Conservation (phyloP, 1,284 basidiomycete species). For the Trametes versicolor region DNA sequence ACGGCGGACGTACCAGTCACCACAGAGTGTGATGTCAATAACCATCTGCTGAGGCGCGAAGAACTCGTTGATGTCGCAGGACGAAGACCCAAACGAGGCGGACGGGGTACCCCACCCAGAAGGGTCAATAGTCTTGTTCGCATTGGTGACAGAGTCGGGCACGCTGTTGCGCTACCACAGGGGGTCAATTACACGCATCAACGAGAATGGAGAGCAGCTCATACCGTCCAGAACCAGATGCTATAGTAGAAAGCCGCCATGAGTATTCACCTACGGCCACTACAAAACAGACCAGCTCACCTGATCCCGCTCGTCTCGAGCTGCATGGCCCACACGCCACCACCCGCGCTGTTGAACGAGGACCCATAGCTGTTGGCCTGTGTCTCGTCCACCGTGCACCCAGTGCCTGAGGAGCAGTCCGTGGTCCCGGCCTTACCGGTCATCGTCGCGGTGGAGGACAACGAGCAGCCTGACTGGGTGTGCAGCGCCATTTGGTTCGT, state of each 20-base stretch:
- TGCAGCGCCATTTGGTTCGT: slow-evolving; percentile 61
- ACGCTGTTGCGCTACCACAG: slow-evolving; percentile 52
- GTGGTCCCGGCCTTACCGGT: slow-evolving; percentile 45
- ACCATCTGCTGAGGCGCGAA: slow-evolving; percentile 64
- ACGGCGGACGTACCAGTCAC: slow-evolving; percentile 52
- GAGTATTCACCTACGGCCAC: slow-evolving; percentile 11
- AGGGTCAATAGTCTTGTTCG: slow-evolving; percentile 55
- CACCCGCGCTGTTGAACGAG: slow-evolving; percentile 65
- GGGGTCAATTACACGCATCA: neutral
- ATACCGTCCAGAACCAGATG: slow-evolving; percentile 75
- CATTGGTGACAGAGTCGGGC: slow-evolving; percentile 36
- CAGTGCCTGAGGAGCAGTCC: slow-evolving; percentile 56
- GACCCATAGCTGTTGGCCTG: slow-evolving; percentile 61
- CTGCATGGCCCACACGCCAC: slow-evolving; percentile 72
- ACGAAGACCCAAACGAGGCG: slow-evolving; percentile 58
- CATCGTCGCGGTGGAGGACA: slow-evolving; percentile 47
- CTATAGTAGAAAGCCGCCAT: slow-evolving; percentile 41
- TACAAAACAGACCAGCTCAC: slow-evolving; percentile 27
- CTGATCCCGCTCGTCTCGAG: slow-evolving; percentile 61
- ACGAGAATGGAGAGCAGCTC: slow-evolving; percentile 30
- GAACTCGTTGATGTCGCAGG: slow-evolving; percentile 58
- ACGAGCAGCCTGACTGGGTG: slow-evolving; percentile 48
- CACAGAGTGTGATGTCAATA: slow-evolving; percentile 66
- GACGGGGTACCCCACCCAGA: slow-evolving; percentile 66
- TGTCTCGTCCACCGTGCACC: slow-evolving; percentile 64